Base-by-base conservation (phyloP, 2,329 filamentous ascomycete genomes). In the Canariomyces notabilis region DNA sequence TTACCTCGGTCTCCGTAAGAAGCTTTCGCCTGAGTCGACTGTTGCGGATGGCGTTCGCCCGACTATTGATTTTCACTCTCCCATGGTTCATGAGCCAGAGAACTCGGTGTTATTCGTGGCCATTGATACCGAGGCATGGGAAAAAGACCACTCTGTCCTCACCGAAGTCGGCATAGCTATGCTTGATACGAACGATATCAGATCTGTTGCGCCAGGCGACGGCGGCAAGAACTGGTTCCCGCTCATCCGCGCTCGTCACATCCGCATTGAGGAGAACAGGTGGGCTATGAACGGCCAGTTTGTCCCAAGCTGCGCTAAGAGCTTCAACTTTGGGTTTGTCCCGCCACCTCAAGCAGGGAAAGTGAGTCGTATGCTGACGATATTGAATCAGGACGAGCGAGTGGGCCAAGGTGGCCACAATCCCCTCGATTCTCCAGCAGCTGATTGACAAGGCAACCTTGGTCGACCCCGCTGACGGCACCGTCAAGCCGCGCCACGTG, bases 101-200 rank as follows among this genome's bases (percentile, higher is more conserved):
- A 58, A 64, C 9, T 69, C 74, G n/a, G 74, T 80, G 1, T 73
- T 94, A 6, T 85, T 96, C 56, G 72, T 95, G 48, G 81, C 78
- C 51, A 72, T 97, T 36, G 93, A 98, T 57, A 71, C 93, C 23
- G 93, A 98, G 64, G 82, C 84, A 1, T 87, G 83, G 48, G 93
- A 98, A 63, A 67, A 68, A 18, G 71, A 78, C 36, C 77, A 80
- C 11, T 69, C 74, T 26, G 70, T 78, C 11, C 76, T 97, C 48
- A 95, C 90, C 0, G 93, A 98, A 64, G 74, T 98, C 32, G 93
- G 93, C 1, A 72, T 98, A 33, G 83, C 88, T 1, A 82, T 83
- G 2, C 72, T 97, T 0, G 89, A 97, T 61, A 89, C 85, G 1
- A 57, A 64, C 4, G 64, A 76, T 31, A 61, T 89, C 18, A 57